These are phyloP conservation scores for Camellia oleifera DNA, from an alignment of 179 eudicot genomes.

Conservation along the genomic window DNA sequence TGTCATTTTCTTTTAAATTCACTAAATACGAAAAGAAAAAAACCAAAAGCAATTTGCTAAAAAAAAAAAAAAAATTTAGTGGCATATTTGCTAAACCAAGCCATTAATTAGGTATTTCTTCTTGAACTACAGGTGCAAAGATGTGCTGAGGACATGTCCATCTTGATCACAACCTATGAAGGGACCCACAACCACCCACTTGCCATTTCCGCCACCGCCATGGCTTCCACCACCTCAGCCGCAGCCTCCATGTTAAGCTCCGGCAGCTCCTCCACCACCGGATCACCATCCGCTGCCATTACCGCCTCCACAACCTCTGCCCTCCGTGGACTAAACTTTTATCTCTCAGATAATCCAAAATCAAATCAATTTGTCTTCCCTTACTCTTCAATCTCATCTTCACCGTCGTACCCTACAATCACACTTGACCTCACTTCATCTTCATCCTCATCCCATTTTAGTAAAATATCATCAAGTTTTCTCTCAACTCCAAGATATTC, in stretches of 20 bases:
- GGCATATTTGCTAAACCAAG: too few relatives aligned
- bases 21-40: too few relatives aligned
- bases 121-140: slow-evolving; percentile 69
- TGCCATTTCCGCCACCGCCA: slow-evolving; percentile 70
- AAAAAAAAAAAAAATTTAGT: too few relatives aligned
- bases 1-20: too few relatives aligned
- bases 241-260: slow-evolving; percentile 72
- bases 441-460: slow-evolving; percentile 33
- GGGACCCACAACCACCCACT: slow-evolving; percentile 93
- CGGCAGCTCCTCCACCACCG: slow-evolving; percentile 43
- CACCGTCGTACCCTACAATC: slow-evolving; percentile 66
- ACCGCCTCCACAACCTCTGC: slow-evolving; percentile 26
- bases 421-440: slow-evolving; percentile 79
- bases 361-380: slow-evolving; percentile 42
- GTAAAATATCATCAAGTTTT: slow-evolving; percentile 12
- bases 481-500: slow-evolving; percentile 26
- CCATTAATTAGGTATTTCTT: neutral
- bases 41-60: too few relatives aligned
- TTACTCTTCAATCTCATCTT: slow-evolving; percentile 38
- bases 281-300: slow-evolving; percentile 6
- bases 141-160: slow-evolving; percentile 77
- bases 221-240: slow-evolving; percentile 95
- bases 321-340: slow-evolving; percentile 45
- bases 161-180: slow-evolving; percentile 80
- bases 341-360: slow-evolving; percentile 35